Evolutionary conservation across 1,284 basidiomycete genomes (phyloP).

Genomic region (Cryptococcus wingfieldii): DNA sequence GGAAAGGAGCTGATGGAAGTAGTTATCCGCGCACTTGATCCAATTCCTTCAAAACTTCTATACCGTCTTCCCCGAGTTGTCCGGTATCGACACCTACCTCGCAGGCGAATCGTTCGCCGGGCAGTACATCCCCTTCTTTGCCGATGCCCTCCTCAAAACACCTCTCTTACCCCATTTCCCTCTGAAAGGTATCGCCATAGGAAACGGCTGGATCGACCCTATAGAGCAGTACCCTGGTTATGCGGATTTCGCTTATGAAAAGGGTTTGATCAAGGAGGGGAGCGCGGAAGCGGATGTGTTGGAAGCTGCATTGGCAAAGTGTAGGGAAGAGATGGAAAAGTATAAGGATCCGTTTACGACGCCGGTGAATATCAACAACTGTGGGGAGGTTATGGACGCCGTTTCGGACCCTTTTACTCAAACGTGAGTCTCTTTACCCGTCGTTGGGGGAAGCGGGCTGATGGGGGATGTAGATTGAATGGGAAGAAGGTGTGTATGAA

Average conservation of each 20-base stretch:
- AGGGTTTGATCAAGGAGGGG: slow-evolving; percentile 69
- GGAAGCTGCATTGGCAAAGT: slow-evolving; percentile 62
- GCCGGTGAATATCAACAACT: slow-evolving; percentile 62
- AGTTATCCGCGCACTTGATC: slow-evolving; percentile 76
- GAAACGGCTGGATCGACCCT: slow-evolving; percentile 96
- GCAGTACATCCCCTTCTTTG: slow-evolving; percentile 97
- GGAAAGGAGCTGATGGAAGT: slow-evolving; percentile 11
- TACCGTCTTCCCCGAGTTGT: slow-evolving; percentile 82
- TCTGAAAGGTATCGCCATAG: slow-evolving; percentile 81
- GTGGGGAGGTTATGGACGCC: slow-evolving; percentile 62
- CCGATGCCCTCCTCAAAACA: slow-evolving; percentile 72
- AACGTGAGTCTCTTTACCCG: slow-evolving; percentile 53
- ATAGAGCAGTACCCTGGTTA: slow-evolving; percentile 84
- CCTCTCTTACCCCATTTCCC: slow-evolving; percentile 52
- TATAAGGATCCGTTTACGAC: slow-evolving; percentile 46
- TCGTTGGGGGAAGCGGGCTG: neutral
- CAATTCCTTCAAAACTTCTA: slow-evolving; percentile 86
- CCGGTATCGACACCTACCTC: slow-evolving; percentile 78
- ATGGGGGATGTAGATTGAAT: slow-evolving; percentile 57
- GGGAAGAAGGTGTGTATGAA: slow-evolving; percentile 79
- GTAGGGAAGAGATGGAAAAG: slow-evolving; percentile 57
- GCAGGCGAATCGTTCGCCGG: slow-evolving; percentile 95
- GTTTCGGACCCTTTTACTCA: slow-evolving; percentile 63
- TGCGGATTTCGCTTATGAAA: slow-evolving; percentile 77
- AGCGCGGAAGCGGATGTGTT: slow-evolving; percentile 63